Percentiles rank a stretch among this genome's conserved stretches.
phyloP scores from a whole-genome alignment of 2,329 filamentous ascomycete species.

The Trichoderma gracile region DNA sequence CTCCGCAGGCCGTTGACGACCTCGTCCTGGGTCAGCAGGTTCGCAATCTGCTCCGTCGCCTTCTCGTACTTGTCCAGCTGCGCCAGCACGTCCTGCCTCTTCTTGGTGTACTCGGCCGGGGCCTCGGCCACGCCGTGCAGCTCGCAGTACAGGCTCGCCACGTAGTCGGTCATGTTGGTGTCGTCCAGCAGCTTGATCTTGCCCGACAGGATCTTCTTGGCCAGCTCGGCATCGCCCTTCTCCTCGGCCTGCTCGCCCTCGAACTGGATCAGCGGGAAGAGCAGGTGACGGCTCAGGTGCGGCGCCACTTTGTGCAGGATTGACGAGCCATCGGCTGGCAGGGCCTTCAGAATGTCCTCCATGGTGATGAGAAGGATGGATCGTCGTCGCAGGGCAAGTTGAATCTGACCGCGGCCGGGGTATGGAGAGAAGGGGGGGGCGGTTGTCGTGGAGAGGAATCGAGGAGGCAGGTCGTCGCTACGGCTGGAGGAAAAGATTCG shows the following conservation, averaged over 20 bases:
- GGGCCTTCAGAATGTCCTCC: conserved; percentile 51
- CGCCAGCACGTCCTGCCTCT: conserved; percentile 84
- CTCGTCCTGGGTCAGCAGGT: conserved; percentile 81
- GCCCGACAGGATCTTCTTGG: conserved; percentile 73
- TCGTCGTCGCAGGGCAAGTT: background rate
- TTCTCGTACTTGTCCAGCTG: conserved; percentile 82
- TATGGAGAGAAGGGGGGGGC: background rate
- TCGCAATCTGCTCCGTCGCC: conserved; percentile 84
- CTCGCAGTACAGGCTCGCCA: conserved; percentile 87
- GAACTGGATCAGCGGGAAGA: conserved; percentile 96
- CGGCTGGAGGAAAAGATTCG: conserved; percentile 28
- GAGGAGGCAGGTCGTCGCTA: conserved; percentile 11
- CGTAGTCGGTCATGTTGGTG: conserved; percentile 99
- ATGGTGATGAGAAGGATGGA: conserved; percentile 30
- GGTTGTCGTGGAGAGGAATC: background rate
- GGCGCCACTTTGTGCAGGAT: conserved; percentile 87
- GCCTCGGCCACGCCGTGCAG: conserved; percentile 76
- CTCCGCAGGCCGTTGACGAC: conserved; percentile 88
- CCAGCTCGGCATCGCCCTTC: conserved; percentile 58
- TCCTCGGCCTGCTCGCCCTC: conserved; percentile 79
- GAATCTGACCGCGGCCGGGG: conserved; percentile 10
- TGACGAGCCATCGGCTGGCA: conserved; percentile 68
- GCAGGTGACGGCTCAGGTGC: conserved; percentile 91
- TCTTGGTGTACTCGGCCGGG: conserved; percentile 83
- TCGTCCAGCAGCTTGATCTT: conserved; percentile 94